These are phyloP conservation scores for Pseudomassariella vexata DNA, from an alignment of 2,329 filamentous ascomycete genomes.

Conservation along the genomic window DNA sequence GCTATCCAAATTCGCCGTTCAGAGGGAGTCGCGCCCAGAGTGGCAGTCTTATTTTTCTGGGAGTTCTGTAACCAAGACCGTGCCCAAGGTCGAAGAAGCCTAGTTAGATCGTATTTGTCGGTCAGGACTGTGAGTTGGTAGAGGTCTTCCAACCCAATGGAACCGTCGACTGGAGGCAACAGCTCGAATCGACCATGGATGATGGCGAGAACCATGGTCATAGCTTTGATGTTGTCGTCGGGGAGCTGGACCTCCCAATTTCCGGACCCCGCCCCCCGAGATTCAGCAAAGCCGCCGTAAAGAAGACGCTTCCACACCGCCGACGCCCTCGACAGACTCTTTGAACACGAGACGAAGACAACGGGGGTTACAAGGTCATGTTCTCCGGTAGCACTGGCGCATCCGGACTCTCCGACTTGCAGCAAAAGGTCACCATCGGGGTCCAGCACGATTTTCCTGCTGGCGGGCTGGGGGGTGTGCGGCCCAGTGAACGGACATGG, in stretches of 20 bases:
- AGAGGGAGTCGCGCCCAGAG: not conserved
- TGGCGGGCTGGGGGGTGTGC: no score
- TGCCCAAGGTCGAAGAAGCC: constrained; percentile 18
- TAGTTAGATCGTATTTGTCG: constrained; percentile 24
- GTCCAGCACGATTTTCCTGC: constrained; percentile 11
- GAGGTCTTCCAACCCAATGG: constrained; percentile 16
- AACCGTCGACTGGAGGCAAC: no score
- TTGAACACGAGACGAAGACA: constrained; percentile 18
- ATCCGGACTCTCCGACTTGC: no score
- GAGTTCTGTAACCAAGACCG: not conserved
- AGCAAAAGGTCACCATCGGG: constrained; percentile 14
- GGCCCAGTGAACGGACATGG: no score
- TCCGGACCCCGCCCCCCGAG: constrained; percentile 7
- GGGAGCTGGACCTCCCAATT: constrained; percentile 21
- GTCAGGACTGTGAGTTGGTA: constrained; percentile 22
- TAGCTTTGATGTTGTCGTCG: constrained; percentile 22
- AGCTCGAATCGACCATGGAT: constrained; percentile 23
- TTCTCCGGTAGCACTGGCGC: no score
- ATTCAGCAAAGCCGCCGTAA: constrained; percentile 18
- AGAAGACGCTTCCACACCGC: constrained; percentile 17
- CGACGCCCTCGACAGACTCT: constrained; percentile 15
- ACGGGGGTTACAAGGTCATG: no score
- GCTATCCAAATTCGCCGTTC: constrained; percentile 1
- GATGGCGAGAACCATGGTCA: constrained; percentile 23
- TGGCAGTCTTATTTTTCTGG: no score